Percentiles rank a stretch among this genome's conserved stretches.
These are phyloP conservation scores for Plectosphaerella cucumerina DNA, from an alignment of 2,329 filamentous ascomycete genomes.

Conservation along the genomic window DNA sequence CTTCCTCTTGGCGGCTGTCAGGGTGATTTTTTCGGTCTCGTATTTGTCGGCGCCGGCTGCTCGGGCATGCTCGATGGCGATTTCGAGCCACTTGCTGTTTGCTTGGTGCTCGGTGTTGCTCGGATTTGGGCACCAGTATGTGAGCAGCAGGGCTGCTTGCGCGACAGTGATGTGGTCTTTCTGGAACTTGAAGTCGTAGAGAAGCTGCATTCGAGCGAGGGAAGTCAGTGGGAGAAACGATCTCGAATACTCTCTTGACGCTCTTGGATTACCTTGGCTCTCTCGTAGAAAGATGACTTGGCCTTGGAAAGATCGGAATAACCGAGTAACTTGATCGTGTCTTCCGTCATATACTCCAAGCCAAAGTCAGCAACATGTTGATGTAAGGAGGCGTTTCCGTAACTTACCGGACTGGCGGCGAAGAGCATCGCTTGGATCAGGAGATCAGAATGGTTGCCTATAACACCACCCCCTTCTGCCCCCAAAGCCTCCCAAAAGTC, in stretches of 20 bases:
- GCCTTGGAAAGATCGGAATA: neutral
- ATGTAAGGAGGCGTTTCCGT: neutral
- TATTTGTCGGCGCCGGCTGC: neutral
- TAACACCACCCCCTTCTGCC: neutral
- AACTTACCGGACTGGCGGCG: neutral
- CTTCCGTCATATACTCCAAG: neutral
- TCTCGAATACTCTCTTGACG: neutral
- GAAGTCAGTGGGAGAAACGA: neutral
- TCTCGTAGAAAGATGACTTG: neutral
- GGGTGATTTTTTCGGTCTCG: neutral
- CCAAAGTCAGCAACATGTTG: neutral
- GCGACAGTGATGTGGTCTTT: neutral
- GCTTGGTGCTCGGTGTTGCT: neutral
- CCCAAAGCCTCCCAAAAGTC: slow-evolving; percentile 1
- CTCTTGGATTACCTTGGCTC: neutral
- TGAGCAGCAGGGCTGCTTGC: neutral
- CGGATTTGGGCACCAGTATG: neutral
- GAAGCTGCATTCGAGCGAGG: neutral
- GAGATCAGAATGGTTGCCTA: neutral
- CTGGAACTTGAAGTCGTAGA: neutral
- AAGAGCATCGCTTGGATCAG: slow-evolving; percentile 1
- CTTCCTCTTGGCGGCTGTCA: neutral
- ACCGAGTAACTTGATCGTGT: neutral
- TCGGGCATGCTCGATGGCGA: slow-evolving; percentile 1
- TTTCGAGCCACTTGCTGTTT: neutral